Base-by-base conservation (phyloP, 2,329 filamentous ascomycete species). In the Xylaria sp. region DNA sequence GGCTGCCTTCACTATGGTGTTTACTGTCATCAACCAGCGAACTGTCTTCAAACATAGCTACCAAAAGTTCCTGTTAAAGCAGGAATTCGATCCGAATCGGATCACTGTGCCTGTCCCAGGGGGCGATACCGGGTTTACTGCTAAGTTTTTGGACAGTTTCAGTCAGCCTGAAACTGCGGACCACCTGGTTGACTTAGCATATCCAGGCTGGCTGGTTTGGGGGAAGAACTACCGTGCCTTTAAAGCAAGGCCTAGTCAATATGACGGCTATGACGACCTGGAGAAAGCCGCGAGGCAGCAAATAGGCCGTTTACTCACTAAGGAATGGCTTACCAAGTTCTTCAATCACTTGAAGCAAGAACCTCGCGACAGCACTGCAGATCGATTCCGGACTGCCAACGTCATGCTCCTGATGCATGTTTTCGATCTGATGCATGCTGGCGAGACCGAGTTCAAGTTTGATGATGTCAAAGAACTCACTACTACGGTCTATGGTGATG, bases 331-430 rank as follows among this genome's bases (percentile, higher is more conserved):
- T 66, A 83, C 84, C 49, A 88, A 88, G 54, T 93, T 88, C 74
- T 99, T 99, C 70, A 89, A 87, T 23, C 97, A 93, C 71, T 83
- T 97, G 77, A 97, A 97, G 76, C 94, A 97, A 74, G 93, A 97
- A 73, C 93, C 94, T 2, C 86, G 93, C 50, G 93, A 97, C 71
- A 76, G 85, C 0, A 83, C 82, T 3, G 82, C 89, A 0, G 93
- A 99, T 72, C 84, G 93, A 56, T 97, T 99, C 78, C 85, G 92
- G 57, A 92, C 96, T 82, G 87, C 88, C 39, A 92, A 89, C 69
- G 89, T 91, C 0, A 89, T 95, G 73, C 83, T 97, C 66, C 79
- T 99, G 46, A 90, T 93, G 71, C 91, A 96, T 70, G 85, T 91
- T 0, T 95, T 99, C 68, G 92, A 97, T 67, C 80, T 99, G 34